Conservation (phyloP, 192 early-diverging fungal species). For the Backusella tuberculispora region DNA sequence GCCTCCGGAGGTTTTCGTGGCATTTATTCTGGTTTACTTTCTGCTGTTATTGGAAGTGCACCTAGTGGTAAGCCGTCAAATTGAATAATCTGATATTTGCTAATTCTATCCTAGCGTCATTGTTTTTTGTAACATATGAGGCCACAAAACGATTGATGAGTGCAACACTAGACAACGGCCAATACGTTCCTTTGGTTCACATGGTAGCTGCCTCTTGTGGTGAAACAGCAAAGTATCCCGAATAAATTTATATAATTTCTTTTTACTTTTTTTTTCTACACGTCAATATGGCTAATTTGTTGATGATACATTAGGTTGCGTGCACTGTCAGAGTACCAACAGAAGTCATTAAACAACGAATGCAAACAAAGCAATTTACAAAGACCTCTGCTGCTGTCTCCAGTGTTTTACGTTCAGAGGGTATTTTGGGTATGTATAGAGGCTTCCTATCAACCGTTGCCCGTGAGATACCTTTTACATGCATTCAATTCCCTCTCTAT, state of each 20-base stretch:
- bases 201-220: conserved; percentile 90
- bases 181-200: conserved; percentile 72
- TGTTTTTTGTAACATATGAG: conserved; percentile 96
- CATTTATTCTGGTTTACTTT: conserved; percentile 88
- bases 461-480: conserved; percentile 96
- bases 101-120: conserved; percentile 55
- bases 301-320: conserved; percentile 55
- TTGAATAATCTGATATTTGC: neutral
- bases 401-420: conserved; percentile 69
- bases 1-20: conserved; percentile 88
- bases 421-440: conserved; percentile 86
- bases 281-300: neutral
- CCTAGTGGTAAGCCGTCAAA: conserved; percentile 65
- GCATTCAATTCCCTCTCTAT: conserved; percentile 96
- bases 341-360: conserved; percentile 93
- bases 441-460: conserved; percentile 92
- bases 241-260: neutral
- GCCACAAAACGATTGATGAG: conserved; percentile 64
- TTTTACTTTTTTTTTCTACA: conserved; percentile 30
- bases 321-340: conserved; percentile 94
- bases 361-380: conserved; percentile 85
- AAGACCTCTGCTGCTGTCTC: conserved; percentile 65
- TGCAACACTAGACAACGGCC: conserved; percentile 39
- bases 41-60: conserved; percentile 92
- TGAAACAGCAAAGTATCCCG: conserved; percentile 71